Evolutionary conservation across 2,329 filamentous ascomycete species (phyloP), one percentile per base, ranked within the genome.

Genomic region (Plenodomus biglobosus): DNA sequence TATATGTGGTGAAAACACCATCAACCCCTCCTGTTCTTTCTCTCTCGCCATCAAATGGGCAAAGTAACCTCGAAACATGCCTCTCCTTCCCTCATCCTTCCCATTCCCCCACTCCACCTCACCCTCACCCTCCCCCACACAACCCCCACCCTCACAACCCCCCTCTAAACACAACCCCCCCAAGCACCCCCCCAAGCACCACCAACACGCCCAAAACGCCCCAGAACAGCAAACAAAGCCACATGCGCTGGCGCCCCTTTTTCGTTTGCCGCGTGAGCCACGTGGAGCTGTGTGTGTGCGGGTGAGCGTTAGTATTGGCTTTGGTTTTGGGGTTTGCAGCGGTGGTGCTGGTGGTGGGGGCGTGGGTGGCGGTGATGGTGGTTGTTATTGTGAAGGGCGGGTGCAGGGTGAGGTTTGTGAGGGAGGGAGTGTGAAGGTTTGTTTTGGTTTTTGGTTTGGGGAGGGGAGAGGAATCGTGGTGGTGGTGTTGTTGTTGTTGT

Each of bases 191-290:
- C n/a, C n/a, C n/a, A n/a, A n/a, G n/a, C 0, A 79, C 67, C 0
- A 79, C 67, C 8, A 81, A 44, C 2, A 73, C 66, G n/a, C 76
- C 56, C 41, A 79, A 68, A n/a, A 57, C 55, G 2, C 75, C 48
- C 77, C 76, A 79, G 59, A 78, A 79, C 13, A 57, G 52, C 68
- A 72, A 77, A 57, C 76, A 79, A 42, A 82, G 72, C 42, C 74
- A 74, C 18, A 75, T 75, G 8, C 77, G 73, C 39, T 74, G n/a
- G n/a, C n/a, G 75, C 3, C 65, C 60, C 45, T 71, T 71, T 58
- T 84, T 84, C 66, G 66, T 69, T 66, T 83, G 75, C 6, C 70
- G 70, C 30, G 72, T 73, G 24, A 84, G 78, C 81, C 81, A 84
- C 42, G 74, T 75, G 55, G 78, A 71, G 48, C 80, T 83, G 54